Percentiles rank a stretch among this genome's conserved stretches.
These are phyloP conservation scores for Closterium sp. DNA, from an alignment of 139 green algal species.

Conservation along the genomic window DNA sequence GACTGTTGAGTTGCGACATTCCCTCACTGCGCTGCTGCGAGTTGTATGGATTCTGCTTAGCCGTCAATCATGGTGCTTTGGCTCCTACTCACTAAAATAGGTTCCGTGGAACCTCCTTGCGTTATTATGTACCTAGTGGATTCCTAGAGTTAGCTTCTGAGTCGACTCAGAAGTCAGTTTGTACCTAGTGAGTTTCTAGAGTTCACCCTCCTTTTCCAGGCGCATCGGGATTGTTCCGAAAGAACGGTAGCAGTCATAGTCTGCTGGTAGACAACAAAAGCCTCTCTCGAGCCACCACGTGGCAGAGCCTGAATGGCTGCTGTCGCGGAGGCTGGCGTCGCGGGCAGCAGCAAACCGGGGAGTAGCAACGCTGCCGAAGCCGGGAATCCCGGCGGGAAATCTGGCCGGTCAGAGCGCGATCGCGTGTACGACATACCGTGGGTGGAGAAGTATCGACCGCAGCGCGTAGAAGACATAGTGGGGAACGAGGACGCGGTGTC, in stretches of 20 bases:
- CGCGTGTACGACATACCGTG: constrained; percentile 50
- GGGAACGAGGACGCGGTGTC: constrained; percentile 91
- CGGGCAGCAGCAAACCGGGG: not conserved
- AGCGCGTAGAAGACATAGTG: constrained; percentile 85
- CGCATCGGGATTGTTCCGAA: not conserved
- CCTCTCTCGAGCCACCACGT: not conserved
- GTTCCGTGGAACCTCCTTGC: not conserved
- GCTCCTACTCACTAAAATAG: not conserved
- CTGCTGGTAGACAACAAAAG: not conserved
- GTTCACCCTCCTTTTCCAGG: not conserved
- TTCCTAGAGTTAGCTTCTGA: too few relatives aligned
- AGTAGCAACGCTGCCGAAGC: not conserved
- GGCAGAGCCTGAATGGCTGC: not conserved
- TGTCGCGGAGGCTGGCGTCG: not conserved
- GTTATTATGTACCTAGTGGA: not conserved
- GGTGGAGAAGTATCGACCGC: constrained; percentile 95
- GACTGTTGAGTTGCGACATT: too few relatives aligned
- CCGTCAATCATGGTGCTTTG: not conserved
- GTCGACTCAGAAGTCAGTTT: too few relatives aligned
- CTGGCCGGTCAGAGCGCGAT: not conserved
- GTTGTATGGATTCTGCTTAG: too few relatives aligned
- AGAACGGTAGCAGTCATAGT: not conserved
- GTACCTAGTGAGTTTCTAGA: not conserved
- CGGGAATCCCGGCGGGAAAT: not conserved
- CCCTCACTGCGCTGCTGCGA: too few relatives aligned